These are phyloP conservation scores for Suillus cothurnatus DNA, from an alignment of 768 basidiomycete genomes.

Conservation along the genomic window DNA sequence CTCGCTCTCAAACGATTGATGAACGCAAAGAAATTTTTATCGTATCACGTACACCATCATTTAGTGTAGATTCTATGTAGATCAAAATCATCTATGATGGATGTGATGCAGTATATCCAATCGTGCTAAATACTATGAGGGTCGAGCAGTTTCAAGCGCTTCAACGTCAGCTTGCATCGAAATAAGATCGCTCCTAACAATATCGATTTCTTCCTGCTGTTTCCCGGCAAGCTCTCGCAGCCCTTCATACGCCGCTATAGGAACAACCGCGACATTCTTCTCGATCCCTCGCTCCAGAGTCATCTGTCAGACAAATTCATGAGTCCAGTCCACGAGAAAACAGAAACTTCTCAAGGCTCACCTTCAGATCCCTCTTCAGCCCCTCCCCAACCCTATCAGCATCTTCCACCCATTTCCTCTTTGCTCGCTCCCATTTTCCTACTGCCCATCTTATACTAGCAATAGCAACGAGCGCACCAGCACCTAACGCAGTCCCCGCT, in stretches of 20 bases:
- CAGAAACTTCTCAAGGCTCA: conserved; percentile 29
- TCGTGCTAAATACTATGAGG: not conserved
- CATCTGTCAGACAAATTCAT: conserved; percentile 35
- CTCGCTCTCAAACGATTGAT: conserved; percentile 9
- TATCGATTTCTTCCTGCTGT: conserved; percentile 47
- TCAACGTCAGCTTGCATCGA: conserved; percentile 2
- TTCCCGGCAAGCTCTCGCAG: conserved; percentile 43
- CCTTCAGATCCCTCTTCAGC: conserved; percentile 65
- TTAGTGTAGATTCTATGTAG: conserved; percentile 18
- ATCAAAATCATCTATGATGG: conserved; percentile 7
- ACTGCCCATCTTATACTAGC: conserved; percentile 62
- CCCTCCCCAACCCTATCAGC: conserved; percentile 64
- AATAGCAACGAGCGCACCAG: conserved; percentile 54
- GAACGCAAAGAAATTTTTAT: conserved; percentile 21
- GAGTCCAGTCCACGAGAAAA: conserved; percentile 9
- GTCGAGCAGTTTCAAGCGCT: not conserved
- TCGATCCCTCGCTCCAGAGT: conserved; percentile 48
- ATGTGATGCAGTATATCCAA: not conserved
- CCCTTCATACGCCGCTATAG: conserved; percentile 50
- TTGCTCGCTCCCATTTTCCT: conserved; percentile 68
- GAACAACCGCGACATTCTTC: conserved; percentile 54
- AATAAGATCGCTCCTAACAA: conserved; percentile 40
- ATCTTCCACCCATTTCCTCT: conserved; percentile 68
- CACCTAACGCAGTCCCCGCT: conserved; percentile 58
- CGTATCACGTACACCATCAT: conserved; percentile 30